phyloP scores from a whole-genome alignment of 140 eudicot genomes.

The Cichorium intybus region DNA sequence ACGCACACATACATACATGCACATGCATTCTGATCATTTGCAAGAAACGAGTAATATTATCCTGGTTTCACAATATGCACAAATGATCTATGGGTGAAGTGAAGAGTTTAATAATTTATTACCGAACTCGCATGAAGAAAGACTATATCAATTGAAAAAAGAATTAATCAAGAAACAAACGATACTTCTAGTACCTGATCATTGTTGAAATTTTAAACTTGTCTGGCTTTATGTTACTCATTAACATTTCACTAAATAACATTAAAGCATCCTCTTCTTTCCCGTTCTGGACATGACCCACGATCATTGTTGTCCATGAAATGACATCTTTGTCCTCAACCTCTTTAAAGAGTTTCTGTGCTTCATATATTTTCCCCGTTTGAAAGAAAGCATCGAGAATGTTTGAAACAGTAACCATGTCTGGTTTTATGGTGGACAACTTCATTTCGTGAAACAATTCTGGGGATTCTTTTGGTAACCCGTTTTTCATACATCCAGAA shows the following conservation, averaged over 20 bases:
- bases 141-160: neutral
- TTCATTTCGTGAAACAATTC: slow-evolving; percentile 33
- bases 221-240: slow-evolving; percentile 27
- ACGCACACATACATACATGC: too few relatives aligned
- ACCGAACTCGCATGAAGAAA: neutral
- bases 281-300: slow-evolving; percentile 38
- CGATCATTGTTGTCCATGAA: slow-evolving; percentile 50
- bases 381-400: slow-evolving; percentile 40
- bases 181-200: slow-evolving; percentile 27
- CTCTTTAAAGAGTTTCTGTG: slow-evolving; percentile 18
- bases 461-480: slow-evolving; percentile 21
- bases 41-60: neutral
- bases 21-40: neutral
- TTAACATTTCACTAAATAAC: slow-evolving; percentile 35
- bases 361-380: slow-evolving; percentile 30
- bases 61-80: neutral
- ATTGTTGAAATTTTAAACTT: slow-evolving; percentile 39
- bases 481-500: slow-evolving; percentile 37
- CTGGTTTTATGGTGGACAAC: slow-evolving; percentile 27
- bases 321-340: slow-evolving; percentile 35
- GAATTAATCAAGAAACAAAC: neutral
- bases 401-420: slow-evolving; percentile 33
- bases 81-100: neutral
- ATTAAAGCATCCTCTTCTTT: slow-evolving; percentile 34
- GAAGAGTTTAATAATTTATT: neutral